These are phyloP conservation scores for Uronychia setigera DNA, from an alignment of 73 alveolate species.

Conservation along the genomic window DNA sequence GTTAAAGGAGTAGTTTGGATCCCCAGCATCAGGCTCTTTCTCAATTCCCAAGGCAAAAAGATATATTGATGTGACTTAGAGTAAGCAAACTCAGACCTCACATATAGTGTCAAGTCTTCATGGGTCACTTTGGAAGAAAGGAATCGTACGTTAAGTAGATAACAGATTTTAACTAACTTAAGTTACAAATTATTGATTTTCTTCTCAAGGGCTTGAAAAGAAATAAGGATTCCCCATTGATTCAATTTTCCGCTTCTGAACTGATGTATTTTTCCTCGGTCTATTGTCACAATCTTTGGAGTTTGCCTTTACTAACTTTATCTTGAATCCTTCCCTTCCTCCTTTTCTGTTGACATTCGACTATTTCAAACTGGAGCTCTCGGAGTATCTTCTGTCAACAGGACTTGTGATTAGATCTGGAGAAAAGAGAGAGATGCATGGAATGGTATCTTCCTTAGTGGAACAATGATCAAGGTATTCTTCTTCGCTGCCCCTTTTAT, in stretches of 20 bases:
- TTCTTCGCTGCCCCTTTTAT: too few species aligned
- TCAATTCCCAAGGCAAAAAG: background rate
- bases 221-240: background rate
- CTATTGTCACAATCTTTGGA: background rate
- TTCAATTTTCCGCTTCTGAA: background rate
- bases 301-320: background rate
- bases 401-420: too few species aligned
- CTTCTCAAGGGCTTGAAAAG: background rate
- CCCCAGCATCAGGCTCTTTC: background rate
- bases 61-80: background rate
- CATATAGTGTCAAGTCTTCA: background rate
- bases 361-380: too few species aligned
- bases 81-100: background rate
- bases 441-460: too few species aligned
- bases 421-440: too few species aligned
- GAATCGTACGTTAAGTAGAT: background rate
- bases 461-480: too few species aligned
- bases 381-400: too few species aligned
- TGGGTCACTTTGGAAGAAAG: background rate
- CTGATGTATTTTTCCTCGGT: background rate
- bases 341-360: too few species aligned
- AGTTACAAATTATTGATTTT: background rate
- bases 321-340: too few species aligned
- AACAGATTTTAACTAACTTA: background rate
- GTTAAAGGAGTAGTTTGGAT: background rate